These are phyloP conservation scores for Discostella pseudostelligera DNA, from an alignment of 108 stramenopile genomes.

Conservation along the genomic window DNA sequence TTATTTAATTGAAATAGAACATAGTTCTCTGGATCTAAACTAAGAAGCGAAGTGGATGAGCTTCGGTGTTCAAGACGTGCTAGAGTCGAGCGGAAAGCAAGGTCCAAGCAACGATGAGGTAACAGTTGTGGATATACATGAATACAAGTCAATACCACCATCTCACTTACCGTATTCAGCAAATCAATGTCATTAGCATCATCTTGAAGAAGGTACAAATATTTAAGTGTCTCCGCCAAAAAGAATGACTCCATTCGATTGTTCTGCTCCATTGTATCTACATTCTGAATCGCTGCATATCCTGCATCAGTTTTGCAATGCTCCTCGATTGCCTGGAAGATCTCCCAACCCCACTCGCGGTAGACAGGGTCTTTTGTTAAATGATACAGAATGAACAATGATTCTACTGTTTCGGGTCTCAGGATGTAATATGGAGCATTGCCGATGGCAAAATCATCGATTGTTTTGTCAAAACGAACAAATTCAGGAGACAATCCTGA, in stretches of 20 bases:
- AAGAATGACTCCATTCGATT: conserved; percentile 91
- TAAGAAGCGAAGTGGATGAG: conserved; percentile 66
- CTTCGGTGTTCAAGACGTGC: conserved; percentile 77
- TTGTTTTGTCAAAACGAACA: conserved; percentile 21
- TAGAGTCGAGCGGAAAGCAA: conserved; percentile 21
- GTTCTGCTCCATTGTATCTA: conserved; percentile 31
- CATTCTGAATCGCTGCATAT: conserved; percentile 52
- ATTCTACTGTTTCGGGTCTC: conserved; percentile 57
- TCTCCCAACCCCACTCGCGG: conserved; percentile 58
- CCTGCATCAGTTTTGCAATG: conserved; percentile 46
- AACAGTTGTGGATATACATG: conserved; percentile 17
- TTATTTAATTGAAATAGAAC: background rate
- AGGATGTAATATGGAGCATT: conserved; percentile 55
- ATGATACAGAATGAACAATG: conserved; percentile 51
- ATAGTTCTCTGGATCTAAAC: conserved; percentile 1
- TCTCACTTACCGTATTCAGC: conserved; percentile 29
- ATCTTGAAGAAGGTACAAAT: conserved; percentile 57
- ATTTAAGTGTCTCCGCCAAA: conserved; percentile 89
- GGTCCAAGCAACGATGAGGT: conserved; percentile 1
- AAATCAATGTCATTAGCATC: conserved; percentile 27
- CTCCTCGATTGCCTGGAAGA: conserved; percentile 56
- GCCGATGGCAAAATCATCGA: conserved; percentile 46
- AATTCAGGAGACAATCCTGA: conserved; percentile 43
- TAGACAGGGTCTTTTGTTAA: conserved; percentile 51
- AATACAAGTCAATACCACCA: background rate